phyloP scores from a whole-genome alignment of 2,329 filamentous ascomycete species.

The Boeremia exigua region DNA sequence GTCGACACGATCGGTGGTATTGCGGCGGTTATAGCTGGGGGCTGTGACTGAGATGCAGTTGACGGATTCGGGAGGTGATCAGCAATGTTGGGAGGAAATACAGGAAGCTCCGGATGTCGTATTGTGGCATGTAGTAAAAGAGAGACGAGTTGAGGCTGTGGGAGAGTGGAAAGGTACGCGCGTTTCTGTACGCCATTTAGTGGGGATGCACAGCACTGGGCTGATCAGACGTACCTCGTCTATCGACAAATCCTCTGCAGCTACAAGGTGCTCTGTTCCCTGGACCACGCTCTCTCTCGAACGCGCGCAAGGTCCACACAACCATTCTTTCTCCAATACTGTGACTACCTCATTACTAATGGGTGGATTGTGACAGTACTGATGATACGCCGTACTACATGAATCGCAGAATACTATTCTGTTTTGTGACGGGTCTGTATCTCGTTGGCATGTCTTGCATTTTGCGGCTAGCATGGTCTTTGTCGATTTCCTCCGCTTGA shows the following conservation, averaged over 20 bases:
- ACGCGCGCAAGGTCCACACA: constrained; percentile 66
- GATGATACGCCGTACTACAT: constrained; percentile 81
- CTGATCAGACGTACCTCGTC: constrained; percentile 48
- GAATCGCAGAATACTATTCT: constrained; percentile 86
- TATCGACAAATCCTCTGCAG: constrained; percentile 48
- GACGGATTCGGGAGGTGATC: constrained; percentile 30
- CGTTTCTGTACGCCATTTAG: constrained; percentile 57
- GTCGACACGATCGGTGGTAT: constrained; percentile 42
- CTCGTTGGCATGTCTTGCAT: constrained; percentile 75
- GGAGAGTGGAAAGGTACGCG: constrained; percentile 66
- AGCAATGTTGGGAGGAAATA: constrained; percentile 60
- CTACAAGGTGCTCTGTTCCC: constrained; percentile 47
- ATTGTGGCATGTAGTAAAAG: constrained; percentile 68
- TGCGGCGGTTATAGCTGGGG: constrained; percentile 15
- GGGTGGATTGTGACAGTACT: constrained; percentile 77
- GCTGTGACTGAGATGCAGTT: constrained; percentile 19
- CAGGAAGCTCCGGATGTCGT: constrained; percentile 67
- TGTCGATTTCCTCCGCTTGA: constrained; percentile 66
- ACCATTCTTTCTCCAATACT: constrained; percentile 73
- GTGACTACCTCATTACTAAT: constrained; percentile 73
- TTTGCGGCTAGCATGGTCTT: constrained; percentile 59
- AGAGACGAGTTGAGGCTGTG: constrained; percentile 67
- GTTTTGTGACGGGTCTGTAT: constrained; percentile 74
- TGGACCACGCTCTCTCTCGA: constrained; percentile 39
- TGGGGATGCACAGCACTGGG: neutral